Conservation (phyloP, 345 rosid species). For the Erysimum cheiranthoides region DNA sequence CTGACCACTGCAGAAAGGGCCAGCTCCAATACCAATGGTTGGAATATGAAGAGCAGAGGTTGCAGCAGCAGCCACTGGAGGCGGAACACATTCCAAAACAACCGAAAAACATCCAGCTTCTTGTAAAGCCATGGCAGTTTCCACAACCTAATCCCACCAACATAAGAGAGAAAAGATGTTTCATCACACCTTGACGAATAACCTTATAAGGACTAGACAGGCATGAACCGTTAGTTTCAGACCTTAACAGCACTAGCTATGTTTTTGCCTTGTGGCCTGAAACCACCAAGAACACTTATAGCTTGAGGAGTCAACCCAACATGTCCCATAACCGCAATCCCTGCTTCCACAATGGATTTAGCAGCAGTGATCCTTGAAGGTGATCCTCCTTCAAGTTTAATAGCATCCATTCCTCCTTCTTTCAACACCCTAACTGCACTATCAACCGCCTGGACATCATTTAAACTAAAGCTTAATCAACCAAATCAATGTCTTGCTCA, state of each 20-base stretch:
- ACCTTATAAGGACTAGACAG: not conserved
- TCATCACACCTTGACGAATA: not conserved
- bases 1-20: slow-evolving; percentile 96
- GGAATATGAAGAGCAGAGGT: slow-evolving; percentile 86
- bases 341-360: slow-evolving; percentile 86
- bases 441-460: slow-evolving; percentile 80
- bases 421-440: slow-evolving; percentile 79
- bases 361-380: slow-evolving; percentile 83
- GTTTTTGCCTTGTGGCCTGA: slow-evolving; percentile 89
- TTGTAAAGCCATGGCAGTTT: slow-evolving; percentile 92
- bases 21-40: slow-evolving; percentile 97
- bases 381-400: slow-evolving; percentile 92
- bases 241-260: slow-evolving; percentile 88
- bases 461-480: slow-evolving; percentile 42
- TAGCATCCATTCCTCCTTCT: slow-evolving; percentile 95
- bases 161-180: not conserved
- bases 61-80: slow-evolving; percentile 92
- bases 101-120: slow-evolving; percentile 93
- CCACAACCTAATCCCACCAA: slow-evolving; percentile 71
- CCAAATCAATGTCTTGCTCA: slow-evolving; percentile 22
- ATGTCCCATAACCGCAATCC: slow-evolving; percentile 96
- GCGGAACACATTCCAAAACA: slow-evolving; percentile 89
- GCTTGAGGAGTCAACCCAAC: slow-evolving; percentile 98
- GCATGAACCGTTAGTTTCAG: not conserved
- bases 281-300: slow-evolving; percentile 95